phyloP scores from a whole-genome alignment of 768 basidiomycete species.

The Paxillus rubicundulus region DNA sequence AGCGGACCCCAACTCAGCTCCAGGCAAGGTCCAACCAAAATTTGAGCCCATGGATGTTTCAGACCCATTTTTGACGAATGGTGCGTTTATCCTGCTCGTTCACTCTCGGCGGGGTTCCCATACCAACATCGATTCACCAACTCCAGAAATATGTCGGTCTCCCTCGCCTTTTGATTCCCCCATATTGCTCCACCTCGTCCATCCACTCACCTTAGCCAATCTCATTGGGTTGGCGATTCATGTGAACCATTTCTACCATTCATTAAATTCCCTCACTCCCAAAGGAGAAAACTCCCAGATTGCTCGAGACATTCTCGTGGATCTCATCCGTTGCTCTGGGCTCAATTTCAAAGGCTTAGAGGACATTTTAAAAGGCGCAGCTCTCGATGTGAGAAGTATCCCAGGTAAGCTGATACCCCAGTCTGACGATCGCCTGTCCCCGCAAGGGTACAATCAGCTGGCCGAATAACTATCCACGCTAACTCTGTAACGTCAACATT shows the following conservation, averaged over 20 bases:
- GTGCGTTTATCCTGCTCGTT: constrained; percentile 27
- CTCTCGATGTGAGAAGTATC: constrained; percentile 20
- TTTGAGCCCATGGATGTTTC: constrained; percentile 28
- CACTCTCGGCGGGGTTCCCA: constrained; percentile 47
- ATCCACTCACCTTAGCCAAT: constrained; percentile 58
- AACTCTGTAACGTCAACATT: neutral
- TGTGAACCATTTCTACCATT: constrained; percentile 56
- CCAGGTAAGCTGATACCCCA: constrained; percentile 21
- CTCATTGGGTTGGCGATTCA: constrained; percentile 50
- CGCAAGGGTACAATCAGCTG: neutral
- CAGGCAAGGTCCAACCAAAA: constrained; percentile 18
- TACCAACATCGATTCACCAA: constrained; percentile 33
- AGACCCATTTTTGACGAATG: constrained; percentile 19
- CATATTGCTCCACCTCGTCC: constrained; percentile 56
- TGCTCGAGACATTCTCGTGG: constrained; percentile 60
- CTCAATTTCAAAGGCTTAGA: constrained; percentile 56
- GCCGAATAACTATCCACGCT: neutral
- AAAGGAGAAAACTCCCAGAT: constrained; percentile 62
- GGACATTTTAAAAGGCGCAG: constrained; percentile 41
- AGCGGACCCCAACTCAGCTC: constrained; percentile 9
- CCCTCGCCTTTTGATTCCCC: constrained; percentile 33
- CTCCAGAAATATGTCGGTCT: constrained; percentile 16
- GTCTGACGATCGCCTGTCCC: neutral
- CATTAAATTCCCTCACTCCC: constrained; percentile 51
- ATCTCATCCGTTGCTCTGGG: constrained; percentile 63